Evolutionary conservation across 2,329 filamentous ascomycete genomes (phyloP).

Genomic region (Decorospora gaudefroyi): DNA sequence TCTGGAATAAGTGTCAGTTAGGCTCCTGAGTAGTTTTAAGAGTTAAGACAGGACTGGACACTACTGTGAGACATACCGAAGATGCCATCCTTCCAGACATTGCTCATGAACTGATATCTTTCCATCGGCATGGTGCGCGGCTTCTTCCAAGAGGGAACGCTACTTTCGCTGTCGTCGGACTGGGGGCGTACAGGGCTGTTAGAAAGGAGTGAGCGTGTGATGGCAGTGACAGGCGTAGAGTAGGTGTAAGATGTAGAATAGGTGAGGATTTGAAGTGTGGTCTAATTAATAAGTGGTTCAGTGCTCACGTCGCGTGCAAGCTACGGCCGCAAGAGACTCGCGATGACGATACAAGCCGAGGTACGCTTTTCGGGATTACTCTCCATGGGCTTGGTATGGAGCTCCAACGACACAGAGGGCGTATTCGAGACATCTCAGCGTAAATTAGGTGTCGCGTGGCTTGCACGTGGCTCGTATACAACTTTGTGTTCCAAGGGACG

Average conservation of each 20-base stretch:
- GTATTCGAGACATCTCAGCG: background rate
- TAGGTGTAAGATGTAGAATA: background rate
- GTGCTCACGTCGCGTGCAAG: constrained; percentile 22
- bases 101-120: constrained; percentile 76
- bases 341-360: constrained; percentile 24
- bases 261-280: background rate
- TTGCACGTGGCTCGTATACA: too few relatives aligned
- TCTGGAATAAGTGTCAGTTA: constrained; percentile 55
- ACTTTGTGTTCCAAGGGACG: too few relatives aligned
- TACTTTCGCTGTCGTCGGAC: constrained; percentile 8
- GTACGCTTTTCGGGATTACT: constrained; percentile 23
- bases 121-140: constrained; percentile 65
- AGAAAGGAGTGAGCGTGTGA: background rate
- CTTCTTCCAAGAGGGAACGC: constrained; percentile 21
- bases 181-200: constrained; percentile 2
- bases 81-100: constrained; percentile 83
- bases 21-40: too few relatives aligned
- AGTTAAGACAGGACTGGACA: too few relatives aligned
- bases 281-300: constrained; percentile 10
- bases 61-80: constrained; percentile 68
- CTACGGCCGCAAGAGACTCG: constrained; percentile 26
- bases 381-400: background rate
- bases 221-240: background rate
- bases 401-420: background rate
- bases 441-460: background rate